Percentiles rank a stretch among this genome's conserved stretches.
phyloP scores from a whole-genome alignment of 192 early-diverging fungal species.

The Coemansia biformis region DNA sequence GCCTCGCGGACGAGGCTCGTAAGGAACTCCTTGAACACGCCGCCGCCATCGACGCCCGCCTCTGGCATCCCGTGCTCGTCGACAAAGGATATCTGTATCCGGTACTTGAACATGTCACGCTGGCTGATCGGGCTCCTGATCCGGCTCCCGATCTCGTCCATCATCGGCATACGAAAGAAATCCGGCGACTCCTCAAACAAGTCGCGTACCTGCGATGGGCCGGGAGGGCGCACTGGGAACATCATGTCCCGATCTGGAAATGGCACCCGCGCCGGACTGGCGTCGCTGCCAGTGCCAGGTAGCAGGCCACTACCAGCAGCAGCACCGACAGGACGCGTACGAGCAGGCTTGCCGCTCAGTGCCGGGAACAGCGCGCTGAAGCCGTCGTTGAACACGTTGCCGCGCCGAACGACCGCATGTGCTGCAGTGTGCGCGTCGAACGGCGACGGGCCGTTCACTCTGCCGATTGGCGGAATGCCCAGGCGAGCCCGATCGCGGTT shows the following conservation, averaged over 20 bases:
- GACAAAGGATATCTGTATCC: slow-evolving; percentile 81
- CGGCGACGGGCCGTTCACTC: neutral
- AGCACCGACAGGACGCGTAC: neutral
- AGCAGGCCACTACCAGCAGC: neutral
- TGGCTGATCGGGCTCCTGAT: slow-evolving; percentile 4
- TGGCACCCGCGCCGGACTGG: neutral
- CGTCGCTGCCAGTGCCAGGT: neutral
- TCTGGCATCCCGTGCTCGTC: slow-evolving; percentile 78
- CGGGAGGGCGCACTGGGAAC: too few species aligned
- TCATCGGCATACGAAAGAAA: too few species aligned
- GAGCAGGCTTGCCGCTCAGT: slow-evolving; percentile 17
- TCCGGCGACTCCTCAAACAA: too few species aligned
- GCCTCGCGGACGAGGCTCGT: slow-evolving; percentile 70
- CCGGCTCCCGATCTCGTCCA: slow-evolving; percentile 11
- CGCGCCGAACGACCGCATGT: slow-evolving; percentile 62
- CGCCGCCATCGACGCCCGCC: slow-evolving; percentile 94
- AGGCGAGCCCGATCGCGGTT: slow-evolving; percentile 55
- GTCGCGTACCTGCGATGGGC: too few species aligned
- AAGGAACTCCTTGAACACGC: slow-evolving; percentile 97
- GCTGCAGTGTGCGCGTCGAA: slow-evolving; percentile 3
- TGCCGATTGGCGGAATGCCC: slow-evolving; percentile 15
- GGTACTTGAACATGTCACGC: slow-evolving; percentile 64
- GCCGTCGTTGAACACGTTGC: slow-evolving; percentile 87
- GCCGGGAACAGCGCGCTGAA: slow-evolving; percentile 66
- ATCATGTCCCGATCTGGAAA: slow-evolving; percentile 2